A percentile compares a stretch with the other conserved stretches of the same genome.
Evolutionary conservation across 805 yeast genomes (phyloP).

Genomic region (Yueomyces sp.): DNA sequence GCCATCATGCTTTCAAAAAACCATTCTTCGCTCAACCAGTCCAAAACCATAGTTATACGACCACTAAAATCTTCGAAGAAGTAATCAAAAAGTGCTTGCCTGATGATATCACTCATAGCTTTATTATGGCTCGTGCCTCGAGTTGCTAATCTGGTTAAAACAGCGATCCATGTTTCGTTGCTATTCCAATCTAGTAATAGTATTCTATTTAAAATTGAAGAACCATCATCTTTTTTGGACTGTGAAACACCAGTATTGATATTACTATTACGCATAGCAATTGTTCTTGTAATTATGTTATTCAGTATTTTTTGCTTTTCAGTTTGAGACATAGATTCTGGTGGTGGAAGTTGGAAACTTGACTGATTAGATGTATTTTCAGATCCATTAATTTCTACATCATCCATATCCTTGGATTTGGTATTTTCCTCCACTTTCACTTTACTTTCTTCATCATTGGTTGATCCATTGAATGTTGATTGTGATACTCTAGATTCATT

Average conservation of each 20-base stretch:
- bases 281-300: slow-evolving; percentile 5
- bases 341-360: slow-evolving; percentile 17
- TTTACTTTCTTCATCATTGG: neutral
- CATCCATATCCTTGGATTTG: slow-evolving; percentile 2
- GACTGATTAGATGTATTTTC: neutral
- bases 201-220: slow-evolving; percentile 3
- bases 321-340: slow-evolving; percentile 35
- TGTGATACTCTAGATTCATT: no score
- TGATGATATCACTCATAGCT: slow-evolving; percentile 44
- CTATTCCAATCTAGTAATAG: slow-evolving; percentile 40
- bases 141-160: slow-evolving; percentile 67
- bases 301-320: slow-evolving; percentile 44
- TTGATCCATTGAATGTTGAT: no score
- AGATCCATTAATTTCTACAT: slow-evolving; percentile 2
- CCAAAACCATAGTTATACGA: slow-evolving; percentile 62
- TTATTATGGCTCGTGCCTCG: slow-evolving; percentile 47
- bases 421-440: neutral
- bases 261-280: slow-evolving; percentile 1
- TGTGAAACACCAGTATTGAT: neutral
- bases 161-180: slow-evolving; percentile 60
- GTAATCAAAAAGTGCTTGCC: slow-evolving; percentile 60
- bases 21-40: slow-evolving; percentile 97
- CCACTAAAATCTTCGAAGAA: slow-evolving; percentile 60
- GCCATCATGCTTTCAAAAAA: slow-evolving; percentile 33
- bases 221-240: neutral